These are phyloP conservation scores for Scheffersomyces amazonensis DNA, from an alignment of 805 yeast genomes.

Conservation along the genomic window DNA sequence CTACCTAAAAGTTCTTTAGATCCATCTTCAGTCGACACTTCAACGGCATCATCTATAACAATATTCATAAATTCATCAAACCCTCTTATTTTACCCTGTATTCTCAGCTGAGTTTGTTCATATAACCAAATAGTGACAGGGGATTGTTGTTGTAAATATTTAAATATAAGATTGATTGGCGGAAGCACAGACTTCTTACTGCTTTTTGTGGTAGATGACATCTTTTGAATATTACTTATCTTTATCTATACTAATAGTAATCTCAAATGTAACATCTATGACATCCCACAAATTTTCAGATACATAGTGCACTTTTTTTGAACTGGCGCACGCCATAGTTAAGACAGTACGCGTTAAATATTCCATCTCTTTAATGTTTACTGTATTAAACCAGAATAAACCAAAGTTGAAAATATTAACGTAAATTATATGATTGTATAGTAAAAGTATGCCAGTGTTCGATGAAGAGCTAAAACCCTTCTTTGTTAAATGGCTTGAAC, in stretches of 20 bases:
- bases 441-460: background rate
- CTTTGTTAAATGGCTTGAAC: slow-evolving; percentile 59
- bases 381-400: too few species aligned
- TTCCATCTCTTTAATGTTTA: too few species aligned
- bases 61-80: slow-evolving; percentile 97
- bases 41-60: slow-evolving; percentile 59
- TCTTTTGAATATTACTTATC: too few species aligned
- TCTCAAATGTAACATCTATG: too few species aligned
- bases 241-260: too few species aligned
- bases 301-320: too few species aligned
- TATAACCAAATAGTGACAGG: slow-evolving; percentile 83
- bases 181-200: slow-evolving; percentile 56
- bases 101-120: slow-evolving; percentile 74
- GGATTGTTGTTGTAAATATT: slow-evolving; percentile 78
- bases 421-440: too few species aligned
- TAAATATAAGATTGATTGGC: slow-evolving; percentile 89
- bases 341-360: too few species aligned
- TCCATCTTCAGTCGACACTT: slow-evolving; percentile 54
- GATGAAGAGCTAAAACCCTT: slow-evolving; percentile 45
- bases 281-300: too few species aligned
- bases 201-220: slow-evolving; percentile 4
- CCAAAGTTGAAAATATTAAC: too few species aligned
- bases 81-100: slow-evolving; percentile 84
- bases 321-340: too few species aligned
- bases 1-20: slow-evolving; percentile 61